A percentile compares a stretch with the other conserved stretches of the same genome.
These are phyloP conservation scores for Hemileccinum impolitum DNA, from an alignment of 768 basidiomycete genomes.

Conservation along the genomic window DNA sequence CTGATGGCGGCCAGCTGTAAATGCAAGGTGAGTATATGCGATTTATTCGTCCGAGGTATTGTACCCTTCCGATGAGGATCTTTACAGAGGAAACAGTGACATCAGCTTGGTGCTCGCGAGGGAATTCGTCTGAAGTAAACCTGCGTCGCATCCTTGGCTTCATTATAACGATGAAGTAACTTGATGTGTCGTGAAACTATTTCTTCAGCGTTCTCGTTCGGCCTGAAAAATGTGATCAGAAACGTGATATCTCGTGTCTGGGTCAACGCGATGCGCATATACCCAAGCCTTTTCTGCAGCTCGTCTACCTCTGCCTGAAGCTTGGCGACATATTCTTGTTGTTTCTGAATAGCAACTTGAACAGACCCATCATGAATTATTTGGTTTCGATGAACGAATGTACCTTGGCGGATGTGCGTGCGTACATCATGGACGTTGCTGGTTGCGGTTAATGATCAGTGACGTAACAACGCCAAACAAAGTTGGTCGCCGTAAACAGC, in stretches of 20 bases:
- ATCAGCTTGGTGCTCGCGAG: neutral
- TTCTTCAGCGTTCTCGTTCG: slow-evolving; percentile 47
- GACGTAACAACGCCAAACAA: slow-evolving; percentile 13
- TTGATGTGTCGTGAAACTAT: slow-evolving; percentile 68
- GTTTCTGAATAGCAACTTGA: slow-evolving; percentile 37
- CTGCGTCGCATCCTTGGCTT: slow-evolving; percentile 82
- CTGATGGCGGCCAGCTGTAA: slow-evolving; percentile 67
- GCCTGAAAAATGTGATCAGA: slow-evolving; percentile 26
- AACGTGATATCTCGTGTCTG: neutral
- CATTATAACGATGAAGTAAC: slow-evolving; percentile 73
- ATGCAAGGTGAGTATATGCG: slow-evolving; percentile 13
- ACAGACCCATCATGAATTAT: neutral
- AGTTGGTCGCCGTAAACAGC: neutral
- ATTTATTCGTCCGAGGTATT: slow-evolving; percentile 9
- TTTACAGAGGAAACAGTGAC: slow-evolving; percentile 25
- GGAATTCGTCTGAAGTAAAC: slow-evolving; percentile 29
- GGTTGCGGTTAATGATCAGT: too few species aligned
- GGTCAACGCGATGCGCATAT: slow-evolving; percentile 6
- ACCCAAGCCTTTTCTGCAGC: slow-evolving; percentile 49
- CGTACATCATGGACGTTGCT: slow-evolving; percentile 23
- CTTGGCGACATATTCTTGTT: slow-evolving; percentile 45
- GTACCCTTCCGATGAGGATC: slow-evolving; percentile 78
- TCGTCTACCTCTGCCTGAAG: slow-evolving; percentile 48
- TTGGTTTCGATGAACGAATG: neutral
- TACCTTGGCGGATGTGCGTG: slow-evolving; percentile 30